Base-by-base conservation (phyloP, 257 asterid genomes). In the Solanum phureja region DNA sequence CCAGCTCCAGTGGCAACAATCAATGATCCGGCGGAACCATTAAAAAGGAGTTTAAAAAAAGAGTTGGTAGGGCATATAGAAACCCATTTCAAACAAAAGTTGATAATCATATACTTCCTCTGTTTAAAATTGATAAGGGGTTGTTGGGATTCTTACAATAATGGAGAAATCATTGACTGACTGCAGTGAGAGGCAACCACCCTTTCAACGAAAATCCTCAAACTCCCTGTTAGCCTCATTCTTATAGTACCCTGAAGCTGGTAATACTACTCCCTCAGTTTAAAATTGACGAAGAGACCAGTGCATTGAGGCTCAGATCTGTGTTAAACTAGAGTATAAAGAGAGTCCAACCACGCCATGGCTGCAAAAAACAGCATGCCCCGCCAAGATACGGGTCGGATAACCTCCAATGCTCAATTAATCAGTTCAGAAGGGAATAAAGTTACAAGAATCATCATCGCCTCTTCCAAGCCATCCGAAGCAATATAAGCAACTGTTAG, bases 141-240 rank as follows among this genome's bases (percentile, higher is more conserved):
- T n/a, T 85, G 89, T 88, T 90, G 52, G 44, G 44, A 42, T 49
- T 79, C 68, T 81, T 77, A 42, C 38, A 24, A 9, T 34, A 24
- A 38, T 13, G 11, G 11, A 8, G 88, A 88, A 90, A 87, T 76
- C 89, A 87, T 52, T 2, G 92, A 90, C 92, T n/a, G 49, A 29
- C n/a, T 11, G 83, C 90, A 89, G 92, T 90, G 89, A 92, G 91
- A 88, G 94, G 94, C 92, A 94, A 94, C 94, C 92, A 83, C 95
- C 94, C 93, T 89, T 86, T 14, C 87, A 68, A 73, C 2, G 69
- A 87, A 88, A 77, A 37, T 90, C 90, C 88, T 24, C 62, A 75
- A 69, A n/a, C 71, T 60, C 89, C 8, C 27, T 37, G 49, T 23
- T 24, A 18, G 82, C 86, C 86, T 87, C 66, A 71, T 42, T 24